Conservation (phyloP, 768 basidiomycete species). For the Tricholoma sp. region DNA sequence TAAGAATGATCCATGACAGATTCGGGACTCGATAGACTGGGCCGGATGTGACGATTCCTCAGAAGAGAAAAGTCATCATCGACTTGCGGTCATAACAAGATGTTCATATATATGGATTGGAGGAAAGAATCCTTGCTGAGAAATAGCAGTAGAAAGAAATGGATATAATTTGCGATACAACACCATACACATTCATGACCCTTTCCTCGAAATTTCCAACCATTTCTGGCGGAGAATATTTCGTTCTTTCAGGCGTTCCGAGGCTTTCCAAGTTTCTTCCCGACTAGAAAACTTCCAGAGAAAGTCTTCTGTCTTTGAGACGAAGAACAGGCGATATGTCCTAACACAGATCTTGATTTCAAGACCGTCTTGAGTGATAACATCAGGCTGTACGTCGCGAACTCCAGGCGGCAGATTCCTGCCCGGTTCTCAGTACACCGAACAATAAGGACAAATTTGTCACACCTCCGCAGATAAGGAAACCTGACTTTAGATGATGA, state of each 20-base stretch:
- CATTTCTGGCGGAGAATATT: slow-evolving; percentile 32
- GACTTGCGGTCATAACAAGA: too few species aligned
- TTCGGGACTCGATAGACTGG: too few species aligned
- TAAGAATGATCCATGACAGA: too few species aligned
- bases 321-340: slow-evolving; percentile 79
- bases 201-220: slow-evolving; percentile 23
- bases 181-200: background rate
- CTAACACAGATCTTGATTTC: slow-evolving; percentile 84
- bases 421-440: background rate
- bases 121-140: too few species aligned
- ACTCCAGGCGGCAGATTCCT: slow-evolving; percentile 37
- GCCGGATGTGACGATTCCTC: too few species aligned
- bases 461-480: slow-evolving; percentile 67
- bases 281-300: slow-evolving; percentile 42
- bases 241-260: slow-evolving; percentile 25
- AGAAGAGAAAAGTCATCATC: too few species aligned
- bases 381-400: slow-evolving; percentile 35
- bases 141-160: too few species aligned
- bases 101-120: too few species aligned
- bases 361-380: slow-evolving; percentile 52
- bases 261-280: slow-evolving; percentile 34
- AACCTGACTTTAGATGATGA: slow-evolving; percentile 38
- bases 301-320: slow-evolving; percentile 61
- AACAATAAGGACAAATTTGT: background rate
- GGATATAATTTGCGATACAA: background rate